Percentiles rank a stretch among this genome's conserved stretches.
These are phyloP conservation scores for Solanum phureja DNA, from an alignment of 257 asterid species.

Conservation along the genomic window DNA sequence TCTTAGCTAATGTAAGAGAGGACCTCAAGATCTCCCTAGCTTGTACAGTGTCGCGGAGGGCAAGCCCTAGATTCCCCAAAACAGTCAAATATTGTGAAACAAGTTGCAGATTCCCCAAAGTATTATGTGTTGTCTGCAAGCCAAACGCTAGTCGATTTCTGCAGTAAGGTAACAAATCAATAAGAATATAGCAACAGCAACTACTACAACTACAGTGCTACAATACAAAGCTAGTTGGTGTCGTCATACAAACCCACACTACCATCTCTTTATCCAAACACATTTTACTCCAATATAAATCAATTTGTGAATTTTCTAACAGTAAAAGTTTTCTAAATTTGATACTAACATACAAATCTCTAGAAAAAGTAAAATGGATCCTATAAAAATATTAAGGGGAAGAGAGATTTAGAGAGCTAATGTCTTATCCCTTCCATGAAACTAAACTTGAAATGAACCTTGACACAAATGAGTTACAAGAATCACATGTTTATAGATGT, in stretches of 20 bases:
- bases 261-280: not conserved
- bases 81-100: constrained; percentile 92
- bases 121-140: constrained; percentile 78
- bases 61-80: constrained; percentile 79
- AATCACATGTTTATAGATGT: not conserved
- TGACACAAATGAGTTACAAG: not conserved
- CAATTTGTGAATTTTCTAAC: not conserved
- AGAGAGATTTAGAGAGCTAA: not conserved
- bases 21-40: constrained; percentile 95
- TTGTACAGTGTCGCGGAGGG: constrained; percentile 88
- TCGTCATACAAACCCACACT: not conserved
- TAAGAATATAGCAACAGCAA: not conserved
- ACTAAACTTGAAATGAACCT: not conserved
- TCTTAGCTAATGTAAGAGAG: constrained; percentile 84
- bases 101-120: constrained; percentile 87
- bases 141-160: constrained; percentile 85
- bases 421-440: not conserved
- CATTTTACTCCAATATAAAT: not conserved
- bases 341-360: not conserved
- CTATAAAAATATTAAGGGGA: not conserved
- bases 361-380: not conserved
- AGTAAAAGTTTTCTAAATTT: not conserved
- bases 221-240: not conserved
- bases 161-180: constrained; percentile 16
- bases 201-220: not conserved